Conservation (phyloP, 1,139 yeast species). For the Taiozyma sp. region DNA sequence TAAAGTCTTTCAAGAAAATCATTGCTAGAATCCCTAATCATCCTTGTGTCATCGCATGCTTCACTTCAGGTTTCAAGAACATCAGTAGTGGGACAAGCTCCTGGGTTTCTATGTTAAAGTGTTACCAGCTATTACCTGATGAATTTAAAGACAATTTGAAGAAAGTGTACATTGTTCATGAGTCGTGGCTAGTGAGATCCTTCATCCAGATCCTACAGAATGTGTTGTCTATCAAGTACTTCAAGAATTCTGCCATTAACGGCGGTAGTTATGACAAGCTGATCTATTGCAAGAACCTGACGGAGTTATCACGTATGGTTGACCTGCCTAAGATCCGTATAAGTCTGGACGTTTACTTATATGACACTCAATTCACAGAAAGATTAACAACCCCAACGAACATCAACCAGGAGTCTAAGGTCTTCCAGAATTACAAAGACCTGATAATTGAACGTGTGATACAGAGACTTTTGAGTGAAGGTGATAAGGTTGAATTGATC, state of each 20-base stretch:
- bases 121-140: conserved; percentile 65
- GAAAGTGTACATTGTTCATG: conserved; percentile 80
- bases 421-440: conserved; percentile 31
- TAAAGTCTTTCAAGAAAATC: conserved; percentile 32
- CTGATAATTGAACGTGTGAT: conserved; percentile 39
- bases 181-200: conserved; percentile 84
- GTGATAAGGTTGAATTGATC: conserved; percentile 40
- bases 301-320: conserved; percentile 57
- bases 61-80: conserved; percentile 68
- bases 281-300: conserved; percentile 38
- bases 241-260: conserved; percentile 18
- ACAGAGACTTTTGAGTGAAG: conserved; percentile 42
- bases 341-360: conserved; percentile 65
- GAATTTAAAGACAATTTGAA: conserved; percentile 49
- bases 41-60: conserved; percentile 64
- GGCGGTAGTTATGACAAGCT: conserved; percentile 13
- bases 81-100: conserved; percentile 40
- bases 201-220: conserved; percentile 70
- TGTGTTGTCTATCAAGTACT: conserved; percentile 44
- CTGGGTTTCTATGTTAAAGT: conserved; percentile 79
- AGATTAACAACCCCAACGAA: conserved; percentile 30
- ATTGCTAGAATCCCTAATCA: conserved; percentile 42
- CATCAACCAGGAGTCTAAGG: conserved; percentile 25
- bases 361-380: conserved; percentile 37
- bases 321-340: conserved; percentile 78